Percentiles rank a stretch among this genome's conserved stretches.
Conservation (phyloP, 768 basidiomycete genomes). For the Pleurotus citrinopileatus region DNA sequence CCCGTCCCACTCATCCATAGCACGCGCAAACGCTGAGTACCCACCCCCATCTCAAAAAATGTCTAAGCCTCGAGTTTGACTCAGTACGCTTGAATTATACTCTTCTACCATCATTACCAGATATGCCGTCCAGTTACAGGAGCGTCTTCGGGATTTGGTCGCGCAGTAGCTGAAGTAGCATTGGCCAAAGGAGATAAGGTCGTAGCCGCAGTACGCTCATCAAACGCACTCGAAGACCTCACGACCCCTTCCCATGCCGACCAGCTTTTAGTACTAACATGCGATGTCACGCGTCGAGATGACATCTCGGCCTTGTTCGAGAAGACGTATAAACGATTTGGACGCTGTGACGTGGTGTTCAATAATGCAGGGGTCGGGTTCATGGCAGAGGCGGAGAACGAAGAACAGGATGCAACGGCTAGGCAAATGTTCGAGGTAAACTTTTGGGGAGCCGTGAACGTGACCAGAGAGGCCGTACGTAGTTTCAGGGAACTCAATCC, state of each 20-base stretch:
- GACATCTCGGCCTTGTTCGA: constrained; percentile 16
- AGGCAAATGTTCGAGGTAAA: constrained; percentile 23
- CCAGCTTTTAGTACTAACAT: constrained; percentile 29
- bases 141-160: constrained; percentile 33
- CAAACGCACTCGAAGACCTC: neutral
- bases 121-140: constrained; percentile 16
- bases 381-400: constrained; percentile 21
- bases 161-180: constrained; percentile 26
- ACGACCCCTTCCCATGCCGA: constrained; percentile 20
- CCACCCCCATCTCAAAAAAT: too few species aligned
- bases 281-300: constrained; percentile 31
- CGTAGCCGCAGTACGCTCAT: neutral
- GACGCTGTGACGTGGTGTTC: constrained; percentile 18
- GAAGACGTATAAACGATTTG: constrained; percentile 9
- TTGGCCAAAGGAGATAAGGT: constrained; percentile 36
- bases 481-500: constrained; percentile 35
- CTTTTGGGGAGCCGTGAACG: constrained; percentile 28
- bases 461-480: constrained; percentile 27
- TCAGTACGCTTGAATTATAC: too few species aligned
- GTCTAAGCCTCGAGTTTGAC: too few species aligned
- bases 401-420: constrained; percentile 16
- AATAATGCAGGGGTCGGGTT: constrained; percentile 16
- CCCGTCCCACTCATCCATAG: too few species aligned
- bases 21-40: too few species aligned
- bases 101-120: too few species aligned